These are phyloP conservation scores for Geotrichum fermentans DNA, from an alignment of 1,139 yeast genomes.

Conservation along the genomic window DNA sequence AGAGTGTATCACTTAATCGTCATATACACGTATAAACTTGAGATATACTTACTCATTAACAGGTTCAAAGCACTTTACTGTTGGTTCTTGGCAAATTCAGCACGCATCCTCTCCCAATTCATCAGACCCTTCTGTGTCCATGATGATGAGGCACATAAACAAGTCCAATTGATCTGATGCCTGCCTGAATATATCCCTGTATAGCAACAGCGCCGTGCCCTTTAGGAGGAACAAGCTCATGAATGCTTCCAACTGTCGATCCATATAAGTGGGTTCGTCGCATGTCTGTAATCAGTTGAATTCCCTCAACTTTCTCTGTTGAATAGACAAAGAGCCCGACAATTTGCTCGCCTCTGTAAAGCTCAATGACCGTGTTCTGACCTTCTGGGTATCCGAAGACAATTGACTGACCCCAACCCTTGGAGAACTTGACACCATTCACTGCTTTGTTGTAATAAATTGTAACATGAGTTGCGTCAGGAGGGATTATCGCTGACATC, in stretches of 20 bases:
- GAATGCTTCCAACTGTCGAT: slow-evolving; percentile 59
- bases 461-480: neutral
- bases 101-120: too few species aligned
- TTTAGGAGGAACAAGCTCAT: slow-evolving; percentile 55
- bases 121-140: too few species aligned
- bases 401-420: neutral
- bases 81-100: too few species aligned
- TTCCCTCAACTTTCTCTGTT: slow-evolving; percentile 90
- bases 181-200: slow-evolving; percentile 57
- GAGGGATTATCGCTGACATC: neutral
- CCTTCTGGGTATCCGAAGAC: slow-evolving; percentile 54
- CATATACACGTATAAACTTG: too few species aligned
- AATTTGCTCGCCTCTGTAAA: slow-evolving; percentile 56
- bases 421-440: neutral
- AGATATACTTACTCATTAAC: too few species aligned
- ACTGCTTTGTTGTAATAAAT: neutral
- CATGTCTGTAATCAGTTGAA: slow-evolving; percentile 55
- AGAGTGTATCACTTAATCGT: too few species aligned
- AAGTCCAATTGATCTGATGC: slow-evolving; percentile 74
- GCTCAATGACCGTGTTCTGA: slow-evolving; percentile 51
- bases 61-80: too few species aligned
- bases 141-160: slow-evolving; percentile 37
- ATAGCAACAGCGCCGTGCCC: slow-evolving; percentile 59
- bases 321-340: slow-evolving; percentile 58
- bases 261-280: slow-evolving; percentile 45